Evolutionary conservation across 2,329 filamentous ascomycete genomes (phyloP), one percentile per base, ranked within the genome.

Genomic region (Sporothrix variecibatus): DNA sequence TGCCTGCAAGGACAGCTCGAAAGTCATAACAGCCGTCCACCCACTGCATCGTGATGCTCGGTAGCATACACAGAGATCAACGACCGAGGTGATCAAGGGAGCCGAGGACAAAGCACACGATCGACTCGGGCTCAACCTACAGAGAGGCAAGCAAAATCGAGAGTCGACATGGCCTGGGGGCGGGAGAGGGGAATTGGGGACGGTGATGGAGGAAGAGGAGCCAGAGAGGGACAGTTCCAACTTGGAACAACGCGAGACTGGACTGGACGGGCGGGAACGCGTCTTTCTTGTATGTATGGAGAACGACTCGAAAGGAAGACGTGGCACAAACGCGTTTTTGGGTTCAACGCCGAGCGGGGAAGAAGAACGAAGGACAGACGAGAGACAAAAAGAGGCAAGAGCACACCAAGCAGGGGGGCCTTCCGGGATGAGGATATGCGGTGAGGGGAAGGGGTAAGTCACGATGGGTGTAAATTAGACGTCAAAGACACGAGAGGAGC

Each of bases 201-300:
- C n/a, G 23, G 9, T 23, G 43, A 49, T 20, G 43, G 15, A 49
- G 43, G 15, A n/a, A 56, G 26, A 62, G 17, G 58, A 38, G 31
- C 17, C 12, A 15, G 12, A 12, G 43, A 28, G 51, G 12, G 8
- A 15, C 51, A 28, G 23, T 56, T n/a, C 23, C 34, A 23, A 31
- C 3, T 7, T 3, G 53, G 53, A 17, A 26, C 26, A 38, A 17
- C n/a, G 15, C 38, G 34, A 26, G 62, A n/a, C 58, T 8, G 26
- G 58, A 38, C n/a, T 28, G 62, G 38, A 28, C 68, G 11, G n/a
- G 51, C 58, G 43, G 40, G 40, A 49, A 65, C 70, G 70, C 70
- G 70, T 64, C 70, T 72, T 62, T 72, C 70, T 72, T 72, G 70
- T 72, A 71, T 60, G 20, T 53, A 51, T 26, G 70, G 65, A 56